Conservation (phyloP, 306 rosid species). For the Dryas drummondii region DNA sequence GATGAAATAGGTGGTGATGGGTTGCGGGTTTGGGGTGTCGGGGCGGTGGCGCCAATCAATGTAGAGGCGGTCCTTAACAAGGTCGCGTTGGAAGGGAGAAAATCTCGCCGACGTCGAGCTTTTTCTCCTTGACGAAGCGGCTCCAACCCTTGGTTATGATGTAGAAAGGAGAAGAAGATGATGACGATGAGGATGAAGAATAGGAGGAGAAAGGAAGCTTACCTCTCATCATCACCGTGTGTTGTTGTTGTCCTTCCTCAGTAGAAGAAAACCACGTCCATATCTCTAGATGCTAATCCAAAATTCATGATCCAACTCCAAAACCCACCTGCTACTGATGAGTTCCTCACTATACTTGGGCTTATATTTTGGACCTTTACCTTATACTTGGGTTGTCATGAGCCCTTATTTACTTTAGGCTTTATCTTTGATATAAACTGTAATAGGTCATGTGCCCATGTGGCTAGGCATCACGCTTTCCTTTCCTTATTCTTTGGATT, state of each 20-base stretch:
- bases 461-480: no score
- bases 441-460: no score
- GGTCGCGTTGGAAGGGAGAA: constrained; percentile 78
- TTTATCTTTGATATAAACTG: no score
- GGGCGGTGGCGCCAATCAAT: constrained; percentile 83
- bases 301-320: constrained; percentile 30
- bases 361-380: no score
- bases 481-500: no score
- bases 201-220: constrained; percentile 21
- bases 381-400: no score
- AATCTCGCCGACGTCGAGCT: constrained; percentile 83
- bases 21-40: constrained; percentile 19
- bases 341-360: no score
- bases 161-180: constrained; percentile 33
- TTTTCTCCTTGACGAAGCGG: constrained; percentile 87
- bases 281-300: constrained; percentile 16
- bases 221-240: constrained; percentile 7
- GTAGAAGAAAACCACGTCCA: neutral
- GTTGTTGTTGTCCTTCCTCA: neutral
- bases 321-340: no score
- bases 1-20: constrained; percentile 25
- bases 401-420: no score
- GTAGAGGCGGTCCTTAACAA: constrained; percentile 50
- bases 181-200: constrained; percentile 13
- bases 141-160: constrained; percentile 99